Evolutionary conservation across 129 eudicot genomes (phyloP), one percentile per base, ranked within the genome.

Genomic region (Flaveria robusta): DNA sequence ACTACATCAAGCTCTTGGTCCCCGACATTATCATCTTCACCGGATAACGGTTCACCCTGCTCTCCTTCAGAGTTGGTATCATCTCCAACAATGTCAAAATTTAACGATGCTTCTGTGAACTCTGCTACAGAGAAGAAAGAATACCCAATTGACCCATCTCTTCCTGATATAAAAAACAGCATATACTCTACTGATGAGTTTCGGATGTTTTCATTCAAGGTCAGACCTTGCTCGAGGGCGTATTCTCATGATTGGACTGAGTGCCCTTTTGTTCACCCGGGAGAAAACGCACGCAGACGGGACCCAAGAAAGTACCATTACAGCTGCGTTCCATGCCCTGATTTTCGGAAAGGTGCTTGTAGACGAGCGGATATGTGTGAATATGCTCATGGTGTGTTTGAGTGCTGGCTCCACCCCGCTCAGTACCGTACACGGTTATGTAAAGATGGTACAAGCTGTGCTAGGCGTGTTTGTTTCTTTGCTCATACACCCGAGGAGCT

Each of bases 241-340:
- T 91, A 91, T 60, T 91, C 97, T 3, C 97, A 91, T 76, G 97
- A 91, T 69, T 91, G 97, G 97, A 91, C 97, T 0, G 97, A 91
- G 76, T 91, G 97, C 66, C 97, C 97, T 3, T 91, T 91, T 85
- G 97, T 91, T 68, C 97, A 91, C 39, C 97, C 97, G 15, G 96
- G 97, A 0, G 97, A 91, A 68, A 91, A 91, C 62, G 97, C 97
- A 5, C 88, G 97, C n/a, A 80, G 97, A 63, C 66, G 97, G 60
- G 97, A 91, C 66, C 97, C 97, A 1, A 66, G 96, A 52, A 91
- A 91, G 84, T 89, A 68, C 80, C 97, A 91, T 49, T 91, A 91
- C 80, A 91, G 97, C 74, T 91, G 97, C 66, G 97, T 91, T 2
- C 97, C 96, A 16, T 91, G 97, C 59, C 97, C 92, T 22, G 97